phyloP scores from a whole-genome alignment of 805 yeast genomes.

The Naumovozyma castellii region DNA sequence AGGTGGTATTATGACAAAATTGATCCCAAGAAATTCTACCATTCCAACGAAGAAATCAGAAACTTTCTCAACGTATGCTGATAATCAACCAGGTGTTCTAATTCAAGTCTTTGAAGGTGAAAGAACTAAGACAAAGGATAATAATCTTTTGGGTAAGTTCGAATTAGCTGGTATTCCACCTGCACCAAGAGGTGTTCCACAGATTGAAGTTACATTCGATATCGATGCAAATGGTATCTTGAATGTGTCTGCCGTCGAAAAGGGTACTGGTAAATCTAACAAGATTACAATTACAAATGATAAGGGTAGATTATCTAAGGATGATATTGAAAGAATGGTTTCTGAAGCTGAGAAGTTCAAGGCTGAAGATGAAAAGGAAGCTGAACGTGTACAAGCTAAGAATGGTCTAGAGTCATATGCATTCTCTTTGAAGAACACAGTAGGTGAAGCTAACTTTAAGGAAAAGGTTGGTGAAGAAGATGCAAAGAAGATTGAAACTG shows the following conservation, averaged over 20 bases:
- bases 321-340: slow-evolving; percentile 96
- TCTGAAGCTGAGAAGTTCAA: slow-evolving; percentile 95
- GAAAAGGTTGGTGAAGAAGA: slow-evolving; percentile 70
- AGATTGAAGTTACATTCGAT: slow-evolving; percentile 94
- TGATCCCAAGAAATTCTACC: slow-evolving; percentile 93
- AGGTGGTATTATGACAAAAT: slow-evolving; percentile 98
- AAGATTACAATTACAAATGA: slow-evolving; percentile 97
- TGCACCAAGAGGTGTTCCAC: slow-evolving; percentile 98
- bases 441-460: slow-evolving; percentile 64
- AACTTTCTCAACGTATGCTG: slow-evolving; percentile 93
- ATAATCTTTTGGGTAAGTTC: slow-evolving; percentile 93
- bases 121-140: slow-evolving; percentile 91
- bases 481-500: slow-evolving; percentile 58
- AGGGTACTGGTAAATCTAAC: slow-evolving; percentile 96
- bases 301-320: slow-evolving; percentile 96
- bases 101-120: slow-evolving; percentile 98
- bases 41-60: slow-evolving; percentile 97
- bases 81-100: slow-evolving; percentile 97
- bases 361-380: slow-evolving; percentile 94
- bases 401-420: slow-evolving; percentile 93
- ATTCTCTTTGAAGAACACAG: slow-evolving; percentile 80
- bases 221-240: slow-evolving; percentile 95
- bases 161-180: slow-evolving; percentile 96
- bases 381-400: slow-evolving; percentile 86
- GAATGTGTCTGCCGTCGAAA: slow-evolving; percentile 92